Base-by-base conservation (phyloP, 495 filamentous ascomycete species). In the Talaromyces liani region DNA sequence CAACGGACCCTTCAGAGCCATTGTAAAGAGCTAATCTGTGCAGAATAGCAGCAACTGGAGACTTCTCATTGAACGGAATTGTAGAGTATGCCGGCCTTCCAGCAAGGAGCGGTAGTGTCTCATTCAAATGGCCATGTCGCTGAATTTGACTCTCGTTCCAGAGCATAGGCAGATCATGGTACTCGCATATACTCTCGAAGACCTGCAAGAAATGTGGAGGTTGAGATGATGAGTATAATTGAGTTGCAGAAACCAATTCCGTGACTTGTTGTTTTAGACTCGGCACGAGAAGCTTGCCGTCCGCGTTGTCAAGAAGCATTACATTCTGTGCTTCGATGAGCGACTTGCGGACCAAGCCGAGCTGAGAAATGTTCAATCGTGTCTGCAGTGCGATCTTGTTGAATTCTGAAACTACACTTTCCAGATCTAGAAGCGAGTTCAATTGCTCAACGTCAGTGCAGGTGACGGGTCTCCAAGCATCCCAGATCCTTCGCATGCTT, bases 401-500 rank as follows among this genome's bases (percentile, higher is more conserved):
- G 65, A 98, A 95, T 31, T 86, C 79, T 49, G 84, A 81, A 0
- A 88, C 88, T n/a, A 94, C 82, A 3, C 72, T 71, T 70, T 93
- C 88, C 68, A 96, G 72, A 16, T 84, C 75, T 10, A 84, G 64
- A 14, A 88, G 72, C 6, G 81, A 76, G 12, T 74, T 63, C 53
- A 89, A 72, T 36, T 82, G 80, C 5, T 69, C 58, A 33, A 84
- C 73, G 25, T 82, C 83, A 22, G 75, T 69, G 25, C 86, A 79
- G 4, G 89, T 85, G 6, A 79, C 75, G 12, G 92, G 92, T 66
- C 86, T 82, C 66, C 93, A 85, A 0, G 73, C 65, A 41, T 81
- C 81, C 94, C 94, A 98, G 1, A 98, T 79, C 27, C 73, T 74
- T 70, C 96, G 91, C 91, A 98, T 96, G 65, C 85, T 87, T 18